These are phyloP conservation scores for Candida pseudoviswanathii DNA, from an alignment of 1,139 yeast genomes.

Conservation along the genomic window DNA sequence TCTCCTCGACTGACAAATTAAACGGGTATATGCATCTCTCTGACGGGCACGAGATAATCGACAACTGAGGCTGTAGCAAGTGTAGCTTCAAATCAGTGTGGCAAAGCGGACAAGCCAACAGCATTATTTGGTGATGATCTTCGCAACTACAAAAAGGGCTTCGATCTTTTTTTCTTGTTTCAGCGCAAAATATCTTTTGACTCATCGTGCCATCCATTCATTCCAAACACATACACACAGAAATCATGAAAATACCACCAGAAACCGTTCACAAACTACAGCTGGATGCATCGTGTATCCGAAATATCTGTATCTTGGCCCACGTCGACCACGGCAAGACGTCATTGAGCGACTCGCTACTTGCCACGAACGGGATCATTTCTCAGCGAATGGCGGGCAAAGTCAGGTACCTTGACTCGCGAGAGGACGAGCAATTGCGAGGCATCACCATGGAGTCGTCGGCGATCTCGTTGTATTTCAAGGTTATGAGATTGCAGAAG, in stretches of 20 bases:
- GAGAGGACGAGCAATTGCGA: conserved; percentile 93
- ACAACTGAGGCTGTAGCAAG: conserved; percentile 28
- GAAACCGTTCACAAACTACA: conserved; percentile 71
- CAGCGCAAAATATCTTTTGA: not conserved
- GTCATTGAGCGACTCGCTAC: conserved; percentile 84
- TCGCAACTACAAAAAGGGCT: not conserved
- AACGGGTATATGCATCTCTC: conserved; percentile 35
- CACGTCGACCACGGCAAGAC: conserved; percentile 99
- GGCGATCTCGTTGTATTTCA: conserved; percentile 86
- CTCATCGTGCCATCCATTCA: not conserved
- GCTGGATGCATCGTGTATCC: conserved; percentile 63
- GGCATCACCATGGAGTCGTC: conserved; percentile 98
- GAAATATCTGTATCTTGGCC: conserved; percentile 94
- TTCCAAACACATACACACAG: not conserved
- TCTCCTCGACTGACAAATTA: conserved; percentile 28
- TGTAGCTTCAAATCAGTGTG: conserved; percentile 24
- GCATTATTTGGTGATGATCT: conserved; percentile 3
- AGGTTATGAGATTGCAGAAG: conserved; percentile 51
- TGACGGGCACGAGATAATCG: conserved; percentile 31
- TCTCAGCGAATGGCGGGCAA: conserved; percentile 95
- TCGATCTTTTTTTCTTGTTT: not conserved
- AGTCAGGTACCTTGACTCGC: conserved; percentile 85
- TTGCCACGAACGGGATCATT: conserved; percentile 95
- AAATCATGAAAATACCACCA: conserved; percentile 53
- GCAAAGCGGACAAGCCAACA: conserved; percentile 31